Evolutionary conservation across 2,329 filamentous ascomycete species (phyloP).

Genomic region (Sporothrix protearum): DNA sequence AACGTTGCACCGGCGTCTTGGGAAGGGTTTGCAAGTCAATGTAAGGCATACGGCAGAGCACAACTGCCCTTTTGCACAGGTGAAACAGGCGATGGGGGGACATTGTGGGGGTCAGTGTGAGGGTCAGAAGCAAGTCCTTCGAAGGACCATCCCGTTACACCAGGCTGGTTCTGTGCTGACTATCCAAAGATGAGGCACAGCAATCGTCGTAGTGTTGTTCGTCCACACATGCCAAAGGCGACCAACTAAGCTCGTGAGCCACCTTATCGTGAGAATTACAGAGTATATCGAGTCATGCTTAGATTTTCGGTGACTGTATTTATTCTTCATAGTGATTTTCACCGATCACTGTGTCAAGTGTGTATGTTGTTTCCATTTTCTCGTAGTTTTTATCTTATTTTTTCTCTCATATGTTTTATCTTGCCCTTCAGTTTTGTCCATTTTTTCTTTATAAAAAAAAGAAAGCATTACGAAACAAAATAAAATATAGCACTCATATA

Average conservation of each 20-base stretch:
- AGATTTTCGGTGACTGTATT: neutral
- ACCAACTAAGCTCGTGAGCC: too few relatives aligned
- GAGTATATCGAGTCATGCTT: neutral
- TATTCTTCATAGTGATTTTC: neutral
- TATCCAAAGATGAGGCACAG: neutral
- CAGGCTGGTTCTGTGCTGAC: neutral
- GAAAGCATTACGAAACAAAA: too few relatives aligned
- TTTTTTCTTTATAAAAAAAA: too few relatives aligned
- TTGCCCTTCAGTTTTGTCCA: too few relatives aligned
- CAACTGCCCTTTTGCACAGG: neutral
- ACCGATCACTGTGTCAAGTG: neutral
- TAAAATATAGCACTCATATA: too few relatives aligned
- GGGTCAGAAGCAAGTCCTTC: neutral
- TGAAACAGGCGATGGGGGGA: neutral
- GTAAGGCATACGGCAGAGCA: neutral
- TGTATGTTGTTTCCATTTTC: too few relatives aligned
- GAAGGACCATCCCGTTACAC: neutral
- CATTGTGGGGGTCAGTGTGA: too few relatives aligned
- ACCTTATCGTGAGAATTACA: too few relatives aligned
- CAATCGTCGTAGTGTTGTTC: neutral
- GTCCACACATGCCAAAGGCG: neutral
- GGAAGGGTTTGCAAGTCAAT: neutral
- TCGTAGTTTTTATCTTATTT: neutral
- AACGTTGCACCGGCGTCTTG: neutral
- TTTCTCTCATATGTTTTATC: too few relatives aligned